Evolutionary conservation across 2,329 filamentous ascomycete species (phyloP), one percentile per base, ranked within the genome.

Genomic region (Cladosporium sp.): DNA sequence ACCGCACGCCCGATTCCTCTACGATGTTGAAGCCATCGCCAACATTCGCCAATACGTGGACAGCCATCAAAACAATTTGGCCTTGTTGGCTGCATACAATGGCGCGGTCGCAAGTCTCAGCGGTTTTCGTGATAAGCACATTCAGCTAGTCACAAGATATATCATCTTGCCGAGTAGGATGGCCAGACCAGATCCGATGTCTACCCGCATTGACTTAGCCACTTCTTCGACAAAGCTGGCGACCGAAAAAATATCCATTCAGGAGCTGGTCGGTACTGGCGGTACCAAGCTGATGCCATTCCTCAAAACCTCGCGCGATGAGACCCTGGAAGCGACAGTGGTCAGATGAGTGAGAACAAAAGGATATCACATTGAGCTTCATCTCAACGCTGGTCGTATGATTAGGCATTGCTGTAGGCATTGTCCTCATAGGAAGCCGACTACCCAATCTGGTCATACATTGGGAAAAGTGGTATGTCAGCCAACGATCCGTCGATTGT

Each of bases 251-350:
- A 64, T 69, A 11, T 67, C 67, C 22, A 72, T 72, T 2, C 70
- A 72, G 47, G 74, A 76, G 11, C 64, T 82, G 40, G 70, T 74
- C 47, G 80, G 80, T 0, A 82, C 80, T 0, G 80, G 80, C n/a
- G 80, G 80, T 0, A 82, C 80, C 0, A 77, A 74, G 59, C 65
- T 83, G 60, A 80, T 83, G 56, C 79, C 80, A 0, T 83, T 83
- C 60, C 63, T 83, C 59, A 79, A 78, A 60, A 75, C 78, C 51
- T 80, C 79, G 5, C 72, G 81, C 58, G 79, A 83, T 62, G 77
- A 80, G 61, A 82, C 80, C 19, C 60, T 58, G 38, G 65, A 67
- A 17, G 61, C 66, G 3, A 61, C 61, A 39, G 42, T 56, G 8
- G 5, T 20, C 2, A 14, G 43, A n/a, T 56, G 42, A 49, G 36